Percentiles rank a stretch among this genome's conserved stretches.
These are phyloP conservation scores for Dimargaris xerosporica DNA, from an alignment of 192 early-diverging fungal species.

Conservation along the genomic window DNA sequence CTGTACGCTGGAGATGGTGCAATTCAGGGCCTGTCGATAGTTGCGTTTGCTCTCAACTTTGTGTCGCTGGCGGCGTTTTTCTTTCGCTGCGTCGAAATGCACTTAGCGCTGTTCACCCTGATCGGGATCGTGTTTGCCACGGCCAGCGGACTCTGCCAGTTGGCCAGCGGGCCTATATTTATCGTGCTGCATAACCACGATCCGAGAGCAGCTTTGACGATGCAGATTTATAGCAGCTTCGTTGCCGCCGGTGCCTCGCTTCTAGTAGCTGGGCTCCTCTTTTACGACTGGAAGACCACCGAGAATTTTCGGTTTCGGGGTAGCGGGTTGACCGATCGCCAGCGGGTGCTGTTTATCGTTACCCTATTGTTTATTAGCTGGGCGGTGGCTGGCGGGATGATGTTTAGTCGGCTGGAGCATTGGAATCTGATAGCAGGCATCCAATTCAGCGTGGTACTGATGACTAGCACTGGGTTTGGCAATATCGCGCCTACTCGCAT, in stretches of 20 bases:
- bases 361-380: not conserved
- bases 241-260: not conserved
- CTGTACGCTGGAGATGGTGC: not conserved
- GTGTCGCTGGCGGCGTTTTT: not conserved
- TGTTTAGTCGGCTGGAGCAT: not conserved
- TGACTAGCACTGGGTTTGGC: constrained; percentile 8
- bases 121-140: not conserved
- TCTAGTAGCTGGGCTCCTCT: not conserved
- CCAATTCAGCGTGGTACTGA: not conserved
- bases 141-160: constrained; percentile 4
- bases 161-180: not conserved
- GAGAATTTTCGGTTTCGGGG: constrained; percentile 5
- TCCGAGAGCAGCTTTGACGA: too few relatives aligned
- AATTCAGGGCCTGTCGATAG: not conserved
- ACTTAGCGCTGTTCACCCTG: not conserved
- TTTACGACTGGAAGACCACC: constrained; percentile 7
- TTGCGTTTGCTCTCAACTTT: not conserved
- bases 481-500: not conserved
- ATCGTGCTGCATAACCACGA: not conserved
- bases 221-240: constrained; percentile 4
- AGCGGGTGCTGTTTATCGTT: constrained; percentile 8
- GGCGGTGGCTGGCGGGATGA: not conserved
- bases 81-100: not conserved
- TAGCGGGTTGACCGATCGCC: constrained; percentile 9
- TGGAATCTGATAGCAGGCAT: constrained; percentile 3